phyloP scores from a whole-genome alignment of 192 early-diverging fungal genomes.

The Haplosporangium gracile region DNA sequence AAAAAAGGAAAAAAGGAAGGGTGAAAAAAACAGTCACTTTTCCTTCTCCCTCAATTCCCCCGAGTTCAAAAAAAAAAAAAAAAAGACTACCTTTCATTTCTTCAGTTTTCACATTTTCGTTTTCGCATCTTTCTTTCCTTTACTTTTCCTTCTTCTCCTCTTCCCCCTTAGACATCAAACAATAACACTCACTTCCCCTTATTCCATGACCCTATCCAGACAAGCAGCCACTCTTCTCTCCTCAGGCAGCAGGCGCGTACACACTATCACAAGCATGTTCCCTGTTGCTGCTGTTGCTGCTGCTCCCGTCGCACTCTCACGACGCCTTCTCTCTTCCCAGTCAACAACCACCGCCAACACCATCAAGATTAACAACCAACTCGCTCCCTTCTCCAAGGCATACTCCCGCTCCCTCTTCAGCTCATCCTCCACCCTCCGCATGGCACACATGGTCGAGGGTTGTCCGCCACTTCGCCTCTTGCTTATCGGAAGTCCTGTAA shows the following conservation, averaged over 20 bases:
- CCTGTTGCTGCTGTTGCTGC: not conserved
- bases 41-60: not conserved
- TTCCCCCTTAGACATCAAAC: not conserved
- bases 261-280: not conserved
- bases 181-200: not conserved
- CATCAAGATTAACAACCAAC: not conserved
- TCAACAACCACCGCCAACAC: not conserved
- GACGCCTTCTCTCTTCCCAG: not conserved
- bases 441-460: constrained; percentile 51
- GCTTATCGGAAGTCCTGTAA: constrained; percentile 82
- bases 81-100: not conserved
- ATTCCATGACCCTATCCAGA: constrained; percentile 29
- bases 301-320: not conserved
- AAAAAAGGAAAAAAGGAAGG: not conserved
- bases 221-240: constrained; percentile 15
- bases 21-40: not conserved
- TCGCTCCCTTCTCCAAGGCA: not conserved
- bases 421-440: constrained; percentile 17
- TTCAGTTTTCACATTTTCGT: not conserved
- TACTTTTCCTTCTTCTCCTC: not conserved
- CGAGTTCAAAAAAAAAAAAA: not conserved
- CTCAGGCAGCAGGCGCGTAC: constrained; percentile 2
- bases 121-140: not conserved
- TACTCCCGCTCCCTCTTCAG: constrained; percentile 15
- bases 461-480: constrained; percentile 71